Evolutionary conservation across 805 yeast genomes (phyloP).

Genomic region (Spathaspora arborariae): DNA sequence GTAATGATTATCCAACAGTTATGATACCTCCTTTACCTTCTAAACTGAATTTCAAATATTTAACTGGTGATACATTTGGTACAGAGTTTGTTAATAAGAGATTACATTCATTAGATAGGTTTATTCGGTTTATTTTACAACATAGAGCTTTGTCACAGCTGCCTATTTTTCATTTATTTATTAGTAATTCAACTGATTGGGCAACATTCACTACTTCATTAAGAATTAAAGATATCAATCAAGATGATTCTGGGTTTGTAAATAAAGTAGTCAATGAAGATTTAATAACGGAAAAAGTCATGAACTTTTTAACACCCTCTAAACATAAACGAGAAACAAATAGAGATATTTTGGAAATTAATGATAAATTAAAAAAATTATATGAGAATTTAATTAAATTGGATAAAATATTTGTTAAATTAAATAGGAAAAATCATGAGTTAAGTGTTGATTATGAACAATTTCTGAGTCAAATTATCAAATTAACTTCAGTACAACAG

Average conservation of each 20-base stretch:
- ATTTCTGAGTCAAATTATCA: slow-evolving; percentile 65
- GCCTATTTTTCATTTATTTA: slow-evolving; percentile 63
- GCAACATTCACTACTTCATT: slow-evolving; percentile 57
- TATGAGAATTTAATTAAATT: slow-evolving; percentile 79
- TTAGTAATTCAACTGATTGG: slow-evolving; percentile 73
- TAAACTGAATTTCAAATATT: slow-evolving; percentile 83
- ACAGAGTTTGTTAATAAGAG: slow-evolving; percentile 80
- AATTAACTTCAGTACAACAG: slow-evolving; percentile 49
- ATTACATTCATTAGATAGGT: slow-evolving; percentile 74
- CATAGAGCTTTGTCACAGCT: slow-evolving; percentile 74
- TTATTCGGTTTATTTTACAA: slow-evolving; percentile 63
- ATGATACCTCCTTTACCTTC: slow-evolving; percentile 94
- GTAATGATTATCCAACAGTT: slow-evolving; percentile 77
- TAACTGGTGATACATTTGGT: slow-evolving; percentile 90
- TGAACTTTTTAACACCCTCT: slow-evolving; percentile 85
- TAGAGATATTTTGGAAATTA: slow-evolving; percentile 58
- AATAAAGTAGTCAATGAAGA: slow-evolving; percentile 57
- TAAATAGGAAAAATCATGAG: slow-evolving; percentile 68
- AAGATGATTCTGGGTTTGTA: slow-evolving; percentile 22
- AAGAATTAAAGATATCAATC: slow-evolving; percentile 28
- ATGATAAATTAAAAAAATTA: slow-evolving; percentile 75
- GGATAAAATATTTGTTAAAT: slow-evolving; percentile 72
- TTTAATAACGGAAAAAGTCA: slow-evolving; percentile 81
- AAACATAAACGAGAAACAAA: slow-evolving; percentile 69
- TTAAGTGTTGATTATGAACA: slow-evolving; percentile 69